Conservation (phyloP, 257 asterid genomes). For the Voacanga thouarsii region DNA sequence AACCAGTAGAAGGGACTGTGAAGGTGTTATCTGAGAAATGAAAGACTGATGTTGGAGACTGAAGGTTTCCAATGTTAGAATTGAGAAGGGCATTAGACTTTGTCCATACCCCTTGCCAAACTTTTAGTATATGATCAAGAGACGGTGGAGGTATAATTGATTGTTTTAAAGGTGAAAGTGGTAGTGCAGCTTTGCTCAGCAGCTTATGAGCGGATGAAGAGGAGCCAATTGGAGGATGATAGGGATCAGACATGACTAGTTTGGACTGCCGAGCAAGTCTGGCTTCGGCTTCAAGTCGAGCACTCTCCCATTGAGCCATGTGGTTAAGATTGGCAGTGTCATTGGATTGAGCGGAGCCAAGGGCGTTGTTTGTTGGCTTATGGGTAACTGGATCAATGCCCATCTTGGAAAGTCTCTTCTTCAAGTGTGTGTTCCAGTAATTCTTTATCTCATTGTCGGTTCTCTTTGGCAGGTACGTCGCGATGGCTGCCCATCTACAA, state of each 20-base stretch:
- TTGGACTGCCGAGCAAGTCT: slow-evolving; percentile 60
- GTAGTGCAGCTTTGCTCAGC: neutral
- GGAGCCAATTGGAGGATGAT: neutral
- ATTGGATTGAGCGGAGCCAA: slow-evolving; percentile 51
- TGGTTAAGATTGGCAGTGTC: slow-evolving; percentile 65
- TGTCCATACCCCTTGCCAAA: neutral
- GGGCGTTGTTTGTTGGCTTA: slow-evolving; percentile 60
- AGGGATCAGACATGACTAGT: slow-evolving; percentile 12
- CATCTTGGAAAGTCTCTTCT: slow-evolving; percentile 64
- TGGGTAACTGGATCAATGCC: slow-evolving; percentile 84
- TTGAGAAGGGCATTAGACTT: neutral
- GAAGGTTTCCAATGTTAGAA: slow-evolving; percentile 1
- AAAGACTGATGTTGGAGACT: slow-evolving; percentile 18
- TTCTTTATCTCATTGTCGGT: slow-evolving; percentile 76
- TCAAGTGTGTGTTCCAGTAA: slow-evolving; percentile 74
- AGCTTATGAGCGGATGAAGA: neutral
- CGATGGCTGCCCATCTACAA: slow-evolving; percentile 79
- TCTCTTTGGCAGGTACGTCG: slow-evolving; percentile 65
- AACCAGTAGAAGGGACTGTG: neutral
- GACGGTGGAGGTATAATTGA: neutral
- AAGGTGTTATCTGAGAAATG: neutral
- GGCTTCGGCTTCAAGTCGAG: slow-evolving; percentile 75
- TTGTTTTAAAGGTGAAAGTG: neutral
- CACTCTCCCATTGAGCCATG: slow-evolving; percentile 87
- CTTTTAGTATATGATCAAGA: neutral